Evolutionary conservation across 768 basidiomycete species (phyloP).

Genomic region (Phlegmacium glaucopus): DNA sequence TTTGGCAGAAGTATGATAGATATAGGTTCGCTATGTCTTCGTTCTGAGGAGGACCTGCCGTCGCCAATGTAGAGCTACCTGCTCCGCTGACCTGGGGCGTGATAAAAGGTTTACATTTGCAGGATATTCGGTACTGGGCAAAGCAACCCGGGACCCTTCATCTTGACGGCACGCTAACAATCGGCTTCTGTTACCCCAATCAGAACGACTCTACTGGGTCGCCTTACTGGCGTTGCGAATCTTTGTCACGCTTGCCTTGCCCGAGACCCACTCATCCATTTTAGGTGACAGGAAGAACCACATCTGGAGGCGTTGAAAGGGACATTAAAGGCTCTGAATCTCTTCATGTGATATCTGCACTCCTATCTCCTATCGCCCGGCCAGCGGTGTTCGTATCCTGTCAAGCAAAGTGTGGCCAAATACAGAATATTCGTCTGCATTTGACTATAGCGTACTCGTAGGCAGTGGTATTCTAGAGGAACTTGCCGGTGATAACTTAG

Average conservation of each 20-base stretch:
- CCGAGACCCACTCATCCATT: constrained; percentile 68
- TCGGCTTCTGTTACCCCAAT: constrained; percentile 69
- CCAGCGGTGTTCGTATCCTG: constrained; percentile 76
- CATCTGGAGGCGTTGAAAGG: constrained; percentile 50
- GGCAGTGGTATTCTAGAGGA: constrained; percentile 68
- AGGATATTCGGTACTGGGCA: constrained; percentile 72
- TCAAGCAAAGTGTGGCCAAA: constrained; percentile 76
- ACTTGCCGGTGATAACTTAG: constrained; percentile 66
- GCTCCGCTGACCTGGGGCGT: constrained; percentile 73
- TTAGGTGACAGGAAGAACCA: constrained; percentile 65
- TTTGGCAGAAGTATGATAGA: constrained; percentile 74
- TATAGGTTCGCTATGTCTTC: constrained; percentile 83
- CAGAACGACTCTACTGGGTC: constrained; percentile 77
- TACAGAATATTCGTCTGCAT: constrained; percentile 81
- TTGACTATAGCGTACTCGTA: constrained; percentile 73
- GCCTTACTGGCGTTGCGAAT: constrained; percentile 81
- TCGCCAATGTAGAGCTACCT: constrained; percentile 65
- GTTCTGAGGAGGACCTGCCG: constrained; percentile 73
- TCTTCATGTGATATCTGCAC: constrained; percentile 71
- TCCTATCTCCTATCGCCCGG: constrained; percentile 73
- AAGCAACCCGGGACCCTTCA: constrained; percentile 59
- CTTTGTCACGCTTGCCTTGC: constrained; percentile 66
- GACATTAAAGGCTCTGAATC: constrained; percentile 52
- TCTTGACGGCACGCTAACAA: constrained; percentile 66
- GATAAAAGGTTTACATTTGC: constrained; percentile 68